Evolutionary conservation across 163 green algal species (phyloP), one percentile per base, ranked within the genome.

Genomic region (Scenedesmus sp.): DNA sequence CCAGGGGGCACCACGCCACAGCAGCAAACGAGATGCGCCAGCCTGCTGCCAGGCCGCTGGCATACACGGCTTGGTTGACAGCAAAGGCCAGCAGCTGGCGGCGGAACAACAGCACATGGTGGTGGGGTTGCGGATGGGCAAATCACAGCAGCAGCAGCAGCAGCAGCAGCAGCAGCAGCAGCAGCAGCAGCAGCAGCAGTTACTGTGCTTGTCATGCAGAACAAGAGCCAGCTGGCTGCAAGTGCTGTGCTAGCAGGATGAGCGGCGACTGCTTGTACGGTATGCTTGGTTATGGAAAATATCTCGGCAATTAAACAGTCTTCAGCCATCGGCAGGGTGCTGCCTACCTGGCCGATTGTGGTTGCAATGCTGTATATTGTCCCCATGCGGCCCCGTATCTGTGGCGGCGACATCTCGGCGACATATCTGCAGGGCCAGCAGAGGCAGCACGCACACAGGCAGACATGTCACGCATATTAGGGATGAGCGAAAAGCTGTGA

Each of bases 291-390:
- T 46, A 46, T 46, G 34, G 34, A 46, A 46, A 46, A 46, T 46
- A 46, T 0, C 0, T 46, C 34, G 34, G 59, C 59, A 64, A 15
- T 13, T 70, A 5, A 70, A 18, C 10, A 70, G 62, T 46, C 0
- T 46, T 46, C 62, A 20, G 18, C 8, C 4, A 3, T 20, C 9
- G 18, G 18, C 7, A 70, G 9, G 2, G 62, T 20, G 62, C 12
- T 18, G 10, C 10, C 10, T 18, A 88, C 83, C 83, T 88, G 83
- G 2, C 83, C 83, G 20, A 77, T 77, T 13, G 83, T 88, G 13
- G 83, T 88, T 6, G 83, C 56, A 59, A 88, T 88, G 83, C 83
- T 88, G 83, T 88, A 88, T 3, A 88, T n/a, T 20, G 83, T 88
- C 6, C 83, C 83, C 20, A 88, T 46, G 0, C 83, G 20, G 2